Evolutionary conservation across 371 early-diverging fungal species (phyloP), one percentile per base, ranked within the genome.

Genomic region (Syncephalastrum contaminatum): DNA sequence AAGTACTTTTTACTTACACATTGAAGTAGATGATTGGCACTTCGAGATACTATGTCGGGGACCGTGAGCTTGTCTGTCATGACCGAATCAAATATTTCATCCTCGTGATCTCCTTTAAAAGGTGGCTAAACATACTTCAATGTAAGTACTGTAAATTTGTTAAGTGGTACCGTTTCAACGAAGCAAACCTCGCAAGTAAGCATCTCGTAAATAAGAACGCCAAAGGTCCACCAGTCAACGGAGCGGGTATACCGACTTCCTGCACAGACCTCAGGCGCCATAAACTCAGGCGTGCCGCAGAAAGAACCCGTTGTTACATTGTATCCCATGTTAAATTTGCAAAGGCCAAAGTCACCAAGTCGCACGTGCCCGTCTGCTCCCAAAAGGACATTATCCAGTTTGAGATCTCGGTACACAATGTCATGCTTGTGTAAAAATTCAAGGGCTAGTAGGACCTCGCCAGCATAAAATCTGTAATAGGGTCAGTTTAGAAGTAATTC

Each of bases 251-350:
- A 99, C 39, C 87, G 85, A 69, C 93, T 88, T 61, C 95, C 96
- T 41, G 83, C 69, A 16, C 99, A 76, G 41, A 99, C 94, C 69
- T 99, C 99, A n/a, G 99, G 99, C 2, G 99, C 99, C 95, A 99
- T 97, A 67, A 96, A 99, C 74, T 99, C 99, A 15, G 99, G 99
- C n/a, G 99, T 99, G 41, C 99, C 99, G 73, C 98, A 98, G 72
- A 99, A 95, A 0, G 98, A 97, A 64, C 85, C 88, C 8, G 96
- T 94, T 19, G 65, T 85, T 79, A 25, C 77, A 18, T 92, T 90
- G 55, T 86, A 84, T 53, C 84, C 74, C 91, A 99, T 96, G 60
- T 89, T 86, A 64, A 93, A 91, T 81, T 99, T 95, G 84, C 98
- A 98, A 54, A 99, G 81, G 21, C 99, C 99, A 78, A 97, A 99